A percentile compares a stretch with the other conserved stretches of the same genome.
These are phyloP conservation scores for Podospora comata DNA, from an alignment of 495 filamentous ascomycete genomes.

Conservation along the genomic window DNA sequence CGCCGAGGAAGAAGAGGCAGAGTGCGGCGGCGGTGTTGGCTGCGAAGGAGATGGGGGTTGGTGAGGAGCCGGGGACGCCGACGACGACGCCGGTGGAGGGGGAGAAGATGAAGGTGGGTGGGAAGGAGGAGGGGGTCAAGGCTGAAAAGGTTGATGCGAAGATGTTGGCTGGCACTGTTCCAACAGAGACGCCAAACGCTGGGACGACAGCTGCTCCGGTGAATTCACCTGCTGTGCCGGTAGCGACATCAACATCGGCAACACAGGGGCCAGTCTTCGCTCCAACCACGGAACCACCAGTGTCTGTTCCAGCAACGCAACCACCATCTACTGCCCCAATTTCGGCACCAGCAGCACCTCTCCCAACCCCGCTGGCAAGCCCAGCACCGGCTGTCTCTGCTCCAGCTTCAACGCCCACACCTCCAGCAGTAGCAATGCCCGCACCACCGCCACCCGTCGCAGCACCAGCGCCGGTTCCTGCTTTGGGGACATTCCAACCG, in stretches of 20 bases:
- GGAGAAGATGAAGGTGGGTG: constrained; percentile 9
- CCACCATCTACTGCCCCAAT: neutral
- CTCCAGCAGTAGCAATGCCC: neutral
- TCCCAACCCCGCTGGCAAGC: neutral
- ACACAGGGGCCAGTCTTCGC: neutral
- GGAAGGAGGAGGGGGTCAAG: constrained; percentile 21
- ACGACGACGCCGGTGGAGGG: constrained; percentile 5
- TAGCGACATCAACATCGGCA: neutral
- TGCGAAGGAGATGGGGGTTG: constrained; percentile 33
- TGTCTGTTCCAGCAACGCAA: constrained; percentile 1
- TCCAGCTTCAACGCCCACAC: neutral
- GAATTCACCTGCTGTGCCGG: constrained; percentile 1
- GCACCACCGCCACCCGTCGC: neutral
- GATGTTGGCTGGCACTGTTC: constrained; percentile 12
- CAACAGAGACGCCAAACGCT: neutral
- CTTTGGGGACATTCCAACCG: neutral
- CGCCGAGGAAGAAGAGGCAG: constrained; percentile 46
- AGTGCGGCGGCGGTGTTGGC: constrained; percentile 30
- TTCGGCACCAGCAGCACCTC: neutral
- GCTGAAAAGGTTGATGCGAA: constrained; percentile 21
- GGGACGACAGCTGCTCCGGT: neutral
- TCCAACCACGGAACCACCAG: neutral
- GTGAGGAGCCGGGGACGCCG: constrained; percentile 27
- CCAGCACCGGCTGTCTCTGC: neutral
- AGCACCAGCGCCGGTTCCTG: neutral